Evolutionary conservation across 2,329 filamentous ascomycete genomes (phyloP).

Genomic region (Chaetomium globosum): DNA sequence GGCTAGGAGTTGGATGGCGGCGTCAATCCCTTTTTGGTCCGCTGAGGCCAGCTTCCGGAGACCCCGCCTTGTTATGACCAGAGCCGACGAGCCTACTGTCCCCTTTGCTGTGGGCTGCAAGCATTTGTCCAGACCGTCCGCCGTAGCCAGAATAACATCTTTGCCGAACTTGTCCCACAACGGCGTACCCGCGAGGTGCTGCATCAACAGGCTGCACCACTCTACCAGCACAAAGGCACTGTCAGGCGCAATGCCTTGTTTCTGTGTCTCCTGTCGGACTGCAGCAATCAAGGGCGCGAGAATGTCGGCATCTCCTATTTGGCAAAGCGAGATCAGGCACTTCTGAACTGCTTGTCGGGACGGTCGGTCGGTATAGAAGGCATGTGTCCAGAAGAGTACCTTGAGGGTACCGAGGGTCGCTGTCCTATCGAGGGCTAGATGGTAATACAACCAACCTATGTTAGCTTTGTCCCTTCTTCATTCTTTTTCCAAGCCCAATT

Average conservation of each 20-base stretch:
- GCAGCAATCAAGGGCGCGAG: slow-evolving; percentile 67
- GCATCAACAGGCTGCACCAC: slow-evolving; percentile 82
- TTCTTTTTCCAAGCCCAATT: not conserved
- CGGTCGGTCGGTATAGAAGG: slow-evolving; percentile 80
- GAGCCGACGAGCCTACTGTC: slow-evolving; percentile 70
- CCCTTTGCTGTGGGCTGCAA: slow-evolving; percentile 65
- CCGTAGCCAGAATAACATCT: slow-evolving; percentile 69
- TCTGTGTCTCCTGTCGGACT: slow-evolving; percentile 72
- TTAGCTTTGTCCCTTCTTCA: slow-evolving; percentile 22
- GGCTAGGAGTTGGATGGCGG: slow-evolving; percentile 68
- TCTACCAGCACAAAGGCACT: slow-evolving; percentile 88
- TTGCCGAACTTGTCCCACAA: slow-evolving; percentile 66
- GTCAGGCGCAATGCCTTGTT: slow-evolving; percentile 72
- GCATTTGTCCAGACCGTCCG: slow-evolving; percentile 77
- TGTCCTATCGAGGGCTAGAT: slow-evolving; percentile 51
- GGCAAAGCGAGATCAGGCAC: slow-evolving; percentile 70
- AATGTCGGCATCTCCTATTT: slow-evolving; percentile 57
- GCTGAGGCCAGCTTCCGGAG: slow-evolving; percentile 72
- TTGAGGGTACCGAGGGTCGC: slow-evolving; percentile 62
- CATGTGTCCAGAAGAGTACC: slow-evolving; percentile 83
- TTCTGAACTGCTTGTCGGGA: slow-evolving; percentile 82
- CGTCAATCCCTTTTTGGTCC: slow-evolving; percentile 60
- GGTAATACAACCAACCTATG: not conserved
- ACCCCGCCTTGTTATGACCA: slow-evolving; percentile 77
- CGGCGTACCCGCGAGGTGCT: slow-evolving; percentile 64